These are phyloP conservation scores for Evansstolkia leycettana DNA, from an alignment of 495 filamentous ascomycete genomes.

Conservation along the genomic window DNA sequence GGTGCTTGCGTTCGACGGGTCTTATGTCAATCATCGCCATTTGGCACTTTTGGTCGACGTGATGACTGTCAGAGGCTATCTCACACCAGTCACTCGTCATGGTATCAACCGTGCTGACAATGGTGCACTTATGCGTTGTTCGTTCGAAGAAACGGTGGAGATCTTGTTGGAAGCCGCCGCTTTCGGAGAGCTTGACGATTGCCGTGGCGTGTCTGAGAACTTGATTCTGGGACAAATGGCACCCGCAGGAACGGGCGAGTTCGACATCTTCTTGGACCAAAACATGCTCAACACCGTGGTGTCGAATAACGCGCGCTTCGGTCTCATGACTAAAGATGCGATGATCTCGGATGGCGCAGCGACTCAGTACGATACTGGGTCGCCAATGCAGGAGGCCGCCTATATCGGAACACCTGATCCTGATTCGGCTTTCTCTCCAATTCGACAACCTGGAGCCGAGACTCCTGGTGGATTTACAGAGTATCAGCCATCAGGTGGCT, in stretches of 20 bases:
- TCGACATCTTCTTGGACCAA: slow-evolving; percentile 85
- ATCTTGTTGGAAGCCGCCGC: slow-evolving; percentile 93
- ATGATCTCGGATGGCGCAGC: slow-evolving; percentile 67
- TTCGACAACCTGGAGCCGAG: slow-evolving; percentile 63
- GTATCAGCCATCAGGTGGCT: slow-evolving; percentile 40
- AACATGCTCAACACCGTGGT: slow-evolving; percentile 91
- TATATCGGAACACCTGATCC: slow-evolving; percentile 67
- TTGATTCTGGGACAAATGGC: slow-evolving; percentile 96
- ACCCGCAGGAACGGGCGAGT: slow-evolving; percentile 89
- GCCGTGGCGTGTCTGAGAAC: slow-evolving; percentile 95
- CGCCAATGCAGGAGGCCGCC: slow-evolving; percentile 70
- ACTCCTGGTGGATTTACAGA: slow-evolving; percentile 61
- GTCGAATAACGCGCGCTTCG: slow-evolving; percentile 73
- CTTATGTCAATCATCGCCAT: slow-evolving; percentile 98
- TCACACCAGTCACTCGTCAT: slow-evolving; percentile 94
- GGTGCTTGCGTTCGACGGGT: slow-evolving; percentile 93
- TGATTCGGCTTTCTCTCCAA: slow-evolving; percentile 80
- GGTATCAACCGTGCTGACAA: slow-evolving; percentile 98
- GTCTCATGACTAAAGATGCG: slow-evolving; percentile 62
- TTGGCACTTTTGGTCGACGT: slow-evolving; percentile 93
- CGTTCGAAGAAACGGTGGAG: slow-evolving; percentile 98
- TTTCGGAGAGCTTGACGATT: slow-evolving; percentile 90
- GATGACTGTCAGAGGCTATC: slow-evolving; percentile 87
- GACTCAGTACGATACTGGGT: slow-evolving; percentile 88
- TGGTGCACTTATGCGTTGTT: slow-evolving; percentile 97